These are phyloP conservation scores for Raphanus hybrid DNA, from an alignment of 441 rosid species.

Conservation along the genomic window DNA sequence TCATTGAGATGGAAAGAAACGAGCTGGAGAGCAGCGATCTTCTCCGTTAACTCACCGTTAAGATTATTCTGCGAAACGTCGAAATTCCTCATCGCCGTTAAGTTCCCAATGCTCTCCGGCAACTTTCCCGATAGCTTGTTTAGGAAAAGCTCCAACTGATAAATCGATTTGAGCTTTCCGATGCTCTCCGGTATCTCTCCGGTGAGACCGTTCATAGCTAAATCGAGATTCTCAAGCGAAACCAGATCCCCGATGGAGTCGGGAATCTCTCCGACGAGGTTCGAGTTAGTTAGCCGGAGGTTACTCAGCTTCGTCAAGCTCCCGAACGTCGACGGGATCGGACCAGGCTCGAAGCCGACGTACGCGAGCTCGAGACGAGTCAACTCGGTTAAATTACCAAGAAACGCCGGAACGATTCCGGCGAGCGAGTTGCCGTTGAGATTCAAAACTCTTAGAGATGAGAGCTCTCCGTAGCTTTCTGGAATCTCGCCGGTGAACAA, in stretches of 20 bases:
- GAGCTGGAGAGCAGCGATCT: slow-evolving; percentile 51
- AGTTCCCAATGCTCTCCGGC: slow-evolving; percentile 58
- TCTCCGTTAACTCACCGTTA: slow-evolving; percentile 52
- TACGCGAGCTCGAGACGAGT: slow-evolving; percentile 50
- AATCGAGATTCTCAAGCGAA: slow-evolving; percentile 52
- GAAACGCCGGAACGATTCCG: slow-evolving; percentile 57
- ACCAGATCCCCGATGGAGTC: slow-evolving; percentile 54
- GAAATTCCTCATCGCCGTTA: slow-evolving; percentile 44
- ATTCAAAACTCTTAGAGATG: slow-evolving; percentile 43
- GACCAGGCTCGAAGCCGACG: slow-evolving; percentile 47
- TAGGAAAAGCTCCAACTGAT: slow-evolving; percentile 53
- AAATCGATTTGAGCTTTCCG: slow-evolving; percentile 44
- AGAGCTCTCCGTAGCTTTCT: slow-evolving; percentile 49
- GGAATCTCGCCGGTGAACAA: slow-evolving; percentile 62
- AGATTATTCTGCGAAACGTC: slow-evolving; percentile 71
- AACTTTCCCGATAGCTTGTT: slow-evolving; percentile 57
- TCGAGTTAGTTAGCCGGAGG: slow-evolving; percentile 38
- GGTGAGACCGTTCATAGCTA: slow-evolving; percentile 51
- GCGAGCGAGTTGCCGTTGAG: slow-evolving; percentile 45
- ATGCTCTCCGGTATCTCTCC: slow-evolving; percentile 59
- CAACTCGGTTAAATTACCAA: slow-evolving; percentile 59
- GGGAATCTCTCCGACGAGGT: slow-evolving; percentile 63
- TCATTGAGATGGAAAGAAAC: slow-evolving; percentile 59
- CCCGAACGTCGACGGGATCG: slow-evolving; percentile 56
- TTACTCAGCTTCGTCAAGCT: slow-evolving; percentile 55